phyloP scores from a whole-genome alignment of 1,284 basidiomycete species.

The Rhodotorula mucilaginosa region DNA sequence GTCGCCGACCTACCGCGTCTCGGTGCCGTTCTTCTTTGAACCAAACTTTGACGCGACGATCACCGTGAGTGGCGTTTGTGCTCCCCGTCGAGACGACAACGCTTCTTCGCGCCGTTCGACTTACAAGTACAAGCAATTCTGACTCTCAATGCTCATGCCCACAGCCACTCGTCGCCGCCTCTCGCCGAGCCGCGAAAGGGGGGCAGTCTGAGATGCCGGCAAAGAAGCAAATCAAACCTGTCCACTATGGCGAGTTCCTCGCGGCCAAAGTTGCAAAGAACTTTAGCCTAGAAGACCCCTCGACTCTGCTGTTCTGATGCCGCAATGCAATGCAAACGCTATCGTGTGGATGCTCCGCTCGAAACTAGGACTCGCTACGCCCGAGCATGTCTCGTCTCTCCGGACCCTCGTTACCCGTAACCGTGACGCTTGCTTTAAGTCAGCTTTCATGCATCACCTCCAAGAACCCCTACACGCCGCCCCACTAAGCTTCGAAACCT shows the following conservation, averaged over 20 bases:
- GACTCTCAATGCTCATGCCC: background rate
- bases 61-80: slow-evolving; percentile 55
- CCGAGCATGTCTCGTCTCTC: too few relatives aligned
- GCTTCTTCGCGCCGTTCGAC: too few relatives aligned
- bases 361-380: too few relatives aligned
- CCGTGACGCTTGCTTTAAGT: too few relatives aligned
- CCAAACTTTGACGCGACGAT: slow-evolving; percentile 70
- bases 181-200: slow-evolving; percentile 10
- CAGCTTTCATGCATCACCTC: too few relatives aligned
- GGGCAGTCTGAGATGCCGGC: background rate
- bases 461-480: too few relatives aligned
- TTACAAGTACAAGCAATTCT: too few relatives aligned
- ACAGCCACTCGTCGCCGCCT: slow-evolving; percentile 20
- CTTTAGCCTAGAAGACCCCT: background rate
- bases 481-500: background rate
- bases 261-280: slow-evolving; percentile 60
- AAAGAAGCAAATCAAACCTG: slow-evolving; percentile 49
- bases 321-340: too few relatives aligned
- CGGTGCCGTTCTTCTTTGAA: slow-evolving; percentile 82
- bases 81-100: background rate
- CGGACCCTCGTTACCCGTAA: too few relatives aligned
- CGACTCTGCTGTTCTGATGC: background rate
- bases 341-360: too few relatives aligned
- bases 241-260: slow-evolving; percentile 73
- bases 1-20: slow-evolving; percentile 69